Percentiles rank a stretch among this genome's conserved stretches.
These are phyloP conservation scores for Tuber brumale DNA, from an alignment of 495 filamentous ascomycete genomes.

Conservation along the genomic window DNA sequence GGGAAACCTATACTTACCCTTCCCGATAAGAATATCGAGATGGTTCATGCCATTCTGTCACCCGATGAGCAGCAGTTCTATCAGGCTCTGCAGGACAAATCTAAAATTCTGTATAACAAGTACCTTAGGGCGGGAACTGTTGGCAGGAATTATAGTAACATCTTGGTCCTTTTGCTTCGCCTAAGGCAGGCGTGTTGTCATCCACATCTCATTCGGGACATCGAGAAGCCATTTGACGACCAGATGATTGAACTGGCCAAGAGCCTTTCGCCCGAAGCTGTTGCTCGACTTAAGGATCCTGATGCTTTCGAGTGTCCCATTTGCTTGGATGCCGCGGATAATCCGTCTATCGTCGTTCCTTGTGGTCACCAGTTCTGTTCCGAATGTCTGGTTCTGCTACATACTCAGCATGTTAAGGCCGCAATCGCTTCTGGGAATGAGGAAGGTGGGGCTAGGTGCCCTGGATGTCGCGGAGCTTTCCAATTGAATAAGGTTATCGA, in stretches of 20 bases:
- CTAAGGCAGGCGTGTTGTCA: conserved; percentile 91
- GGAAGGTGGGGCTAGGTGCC: conserved; percentile 59
- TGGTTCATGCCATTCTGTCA: conserved; percentile 63
- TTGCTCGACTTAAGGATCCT: conserved; percentile 59
- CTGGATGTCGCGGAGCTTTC: conserved; percentile 62
- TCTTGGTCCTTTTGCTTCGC: conserved; percentile 78
- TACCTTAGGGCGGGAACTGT: conserved; percentile 66
- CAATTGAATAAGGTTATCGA: conserved; percentile 65
- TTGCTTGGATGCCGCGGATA: conserved; percentile 68
- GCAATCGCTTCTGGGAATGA: conserved; percentile 56
- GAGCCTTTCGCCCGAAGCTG: conserved; percentile 54
- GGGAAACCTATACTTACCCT: conserved; percentile 74
- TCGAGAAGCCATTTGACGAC: conserved; percentile 53
- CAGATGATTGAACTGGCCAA: conserved; percentile 61
- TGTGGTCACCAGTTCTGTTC: conserved; percentile 75
- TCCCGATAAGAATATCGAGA: conserved; percentile 61
- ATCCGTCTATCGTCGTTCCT: conserved; percentile 72
- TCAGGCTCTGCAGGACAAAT: conserved; percentile 58
- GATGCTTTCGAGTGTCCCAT: conserved; percentile 53
- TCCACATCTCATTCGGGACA: conserved; percentile 78
- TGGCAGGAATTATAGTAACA: conserved; percentile 72
- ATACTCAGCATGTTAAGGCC: conserved; percentile 50
- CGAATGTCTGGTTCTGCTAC: conserved; percentile 70
- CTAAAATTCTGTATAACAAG: conserved; percentile 66
- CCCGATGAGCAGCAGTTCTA: conserved; percentile 70